A percentile compares a stretch with the other conserved stretches of the same genome.
phyloP scores from a whole-genome alignment of 176 grass and related monocot genomes.

The Hordeum vulgare region DNA sequence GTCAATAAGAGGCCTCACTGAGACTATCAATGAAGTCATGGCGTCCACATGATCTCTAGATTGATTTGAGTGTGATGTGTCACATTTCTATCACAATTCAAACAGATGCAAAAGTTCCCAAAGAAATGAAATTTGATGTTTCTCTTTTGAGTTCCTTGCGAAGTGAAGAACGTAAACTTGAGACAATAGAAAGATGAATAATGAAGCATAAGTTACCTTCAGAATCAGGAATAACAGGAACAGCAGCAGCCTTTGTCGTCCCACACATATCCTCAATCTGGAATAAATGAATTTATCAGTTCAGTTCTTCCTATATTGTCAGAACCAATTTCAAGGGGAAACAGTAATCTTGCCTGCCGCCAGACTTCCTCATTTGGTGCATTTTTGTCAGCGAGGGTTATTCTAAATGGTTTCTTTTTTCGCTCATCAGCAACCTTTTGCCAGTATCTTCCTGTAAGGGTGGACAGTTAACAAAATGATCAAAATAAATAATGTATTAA shows the following conservation, averaged over 20 bases:
- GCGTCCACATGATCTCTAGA: background rate
- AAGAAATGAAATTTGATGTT: background rate
- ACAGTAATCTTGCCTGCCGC: conserved; percentile 57
- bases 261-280: conserved; percentile 93
- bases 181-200: background rate
- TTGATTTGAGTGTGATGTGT: background rate
- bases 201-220: conserved; percentile 57
- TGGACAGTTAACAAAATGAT: conserved; percentile 12
- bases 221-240: conserved; percentile 89
- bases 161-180: background rate
- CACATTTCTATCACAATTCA: conserved; percentile 3
- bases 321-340: conserved; percentile 9
- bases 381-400: conserved; percentile 99
- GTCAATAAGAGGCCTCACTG: background rate
- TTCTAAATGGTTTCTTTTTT: conserved; percentile 79
- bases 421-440: conserved; percentile 79
- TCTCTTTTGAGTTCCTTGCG: background rate
- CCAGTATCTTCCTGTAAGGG: conserved; percentile 85
- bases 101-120: background rate
- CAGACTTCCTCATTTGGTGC: conserved; percentile 99
- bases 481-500: background rate
- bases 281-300: conserved; percentile 31
- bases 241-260: conserved; percentile 62
- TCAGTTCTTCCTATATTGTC: conserved; percentile 9
- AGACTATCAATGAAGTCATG: background rate